Evolutionary conservation across 805 yeast genomes (phyloP), one percentile per base, ranked within the genome.

Genomic region (Saccharomycopsis vini): DNA sequence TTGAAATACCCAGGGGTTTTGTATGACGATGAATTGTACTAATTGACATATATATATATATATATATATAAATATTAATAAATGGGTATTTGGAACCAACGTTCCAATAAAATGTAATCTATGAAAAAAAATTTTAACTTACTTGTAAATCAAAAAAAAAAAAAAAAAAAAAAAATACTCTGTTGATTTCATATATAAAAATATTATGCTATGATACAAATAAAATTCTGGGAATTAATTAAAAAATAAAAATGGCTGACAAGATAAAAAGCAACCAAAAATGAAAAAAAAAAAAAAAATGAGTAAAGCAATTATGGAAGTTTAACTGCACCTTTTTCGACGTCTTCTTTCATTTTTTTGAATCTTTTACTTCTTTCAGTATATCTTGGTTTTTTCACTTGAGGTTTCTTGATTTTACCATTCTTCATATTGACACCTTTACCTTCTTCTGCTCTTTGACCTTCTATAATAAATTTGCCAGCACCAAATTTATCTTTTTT

Each of bases 401-500:
- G 57, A 3, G 72, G 67, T 52, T 67, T 62, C 24, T 68, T 67
- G 43, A 67, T 68, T 55, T 73, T 66, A 36, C 73, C 73, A 39
- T 69, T 63, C 56, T 68, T 68, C 20, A 70, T 64, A 54, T 70
- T 62, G 28, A 78, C 70, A 45, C 63, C 67, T 42, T 68, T 75
- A 22, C 86, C 88, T 61, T 81, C 81, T 46, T 67, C 63, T 13
- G 95, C 88, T 66, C 95, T 77, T 44, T 72, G 65, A 50, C 95
- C 95, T 65, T 87, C 95, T 29, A 79, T 59, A 4, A 68, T 55
- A 41, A 64, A 54, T 51, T 67, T 66, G 40, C 90, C 90, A 6
- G 78, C 73, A 19, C 81, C 70, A 29, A 81, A 72, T 54, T 82
- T 75, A 58, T 85, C 96, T 42, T 88, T 84, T 58, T 79, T 85